Evolutionary conservation across 352 stramenopile genomes (phyloP).

Genomic region (Globisporangium parvum): DNA sequence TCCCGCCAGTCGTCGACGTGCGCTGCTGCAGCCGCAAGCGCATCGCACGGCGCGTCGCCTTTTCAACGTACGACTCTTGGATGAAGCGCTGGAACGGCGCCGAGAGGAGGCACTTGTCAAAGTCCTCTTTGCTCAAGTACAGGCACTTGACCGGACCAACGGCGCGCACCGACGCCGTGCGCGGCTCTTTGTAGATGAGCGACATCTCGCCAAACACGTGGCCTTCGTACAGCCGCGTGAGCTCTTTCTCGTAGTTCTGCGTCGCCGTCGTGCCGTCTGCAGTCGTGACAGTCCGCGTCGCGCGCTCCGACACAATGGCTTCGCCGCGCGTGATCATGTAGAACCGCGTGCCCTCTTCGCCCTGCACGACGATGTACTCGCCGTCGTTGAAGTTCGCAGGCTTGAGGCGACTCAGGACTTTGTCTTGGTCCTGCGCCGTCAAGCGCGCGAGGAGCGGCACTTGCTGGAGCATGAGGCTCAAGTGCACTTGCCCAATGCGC

Average conservation of each 20-base stretch:
- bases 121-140: slow-evolving; percentile 84
- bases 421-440: slow-evolving; percentile 70
- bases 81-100: slow-evolving; percentile 85
- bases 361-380: slow-evolving; percentile 87
- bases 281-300: slow-evolving; percentile 18
- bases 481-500: slow-evolving; percentile 78
- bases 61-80: slow-evolving; percentile 82
- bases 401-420: slow-evolving; percentile 73
- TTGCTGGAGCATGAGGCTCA: slow-evolving; percentile 86
- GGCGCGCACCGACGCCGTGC: slow-evolving; percentile 75
- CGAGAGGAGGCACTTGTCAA: slow-evolving; percentile 79
- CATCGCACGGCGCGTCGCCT: slow-evolving; percentile 78
- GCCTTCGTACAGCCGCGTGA: slow-evolving; percentile 83
- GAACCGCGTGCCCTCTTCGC: slow-evolving; percentile 82
- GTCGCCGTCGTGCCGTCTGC: slow-evolving; percentile 10
- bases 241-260: slow-evolving; percentile 61
- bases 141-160: slow-evolving; percentile 79
- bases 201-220: slow-evolving; percentile 88
- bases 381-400: slow-evolving; percentile 81
- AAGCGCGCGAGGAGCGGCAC: slow-evolving; percentile 70
- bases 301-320: slow-evolving; percentile 73
- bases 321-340: slow-evolving; percentile 89
- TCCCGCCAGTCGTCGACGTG: slow-evolving; percentile 19
- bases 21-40: slow-evolving; percentile 64
- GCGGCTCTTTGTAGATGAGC: slow-evolving; percentile 82